Conservation (phyloP, 495 filamentous ascomycete species). For the Copromyces sp. region DNA sequence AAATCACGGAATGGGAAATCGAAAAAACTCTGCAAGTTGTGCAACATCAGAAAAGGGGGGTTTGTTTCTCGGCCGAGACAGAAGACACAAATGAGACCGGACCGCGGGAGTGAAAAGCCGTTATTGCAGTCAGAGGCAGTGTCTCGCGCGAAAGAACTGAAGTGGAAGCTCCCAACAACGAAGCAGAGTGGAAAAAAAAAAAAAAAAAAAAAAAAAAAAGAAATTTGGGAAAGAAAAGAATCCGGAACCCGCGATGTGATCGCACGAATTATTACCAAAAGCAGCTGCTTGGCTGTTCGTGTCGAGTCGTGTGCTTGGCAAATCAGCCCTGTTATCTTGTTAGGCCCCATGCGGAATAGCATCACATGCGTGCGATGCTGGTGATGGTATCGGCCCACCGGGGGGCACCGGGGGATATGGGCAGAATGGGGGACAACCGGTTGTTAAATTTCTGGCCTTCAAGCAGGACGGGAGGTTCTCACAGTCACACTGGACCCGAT, state of each 20-base stretch:
- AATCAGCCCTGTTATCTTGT: not conserved
- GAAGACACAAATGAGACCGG: too few relatives aligned
- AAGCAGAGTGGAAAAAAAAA: not conserved
- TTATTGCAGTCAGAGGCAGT: not conserved
- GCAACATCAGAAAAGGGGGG: not conserved
- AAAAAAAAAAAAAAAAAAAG: not conserved
- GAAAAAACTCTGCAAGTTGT: not conserved
- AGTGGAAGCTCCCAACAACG: too few relatives aligned
- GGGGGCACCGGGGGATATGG: not conserved
- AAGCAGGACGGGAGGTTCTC: too few relatives aligned
- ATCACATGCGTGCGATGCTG: not conserved
- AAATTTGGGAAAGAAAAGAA: not conserved
- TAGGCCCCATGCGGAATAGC: not conserved
- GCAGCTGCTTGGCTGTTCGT: not conserved
- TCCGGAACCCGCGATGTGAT: not conserved
- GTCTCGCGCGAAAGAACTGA: too few relatives aligned
- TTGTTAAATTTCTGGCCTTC: not conserved
- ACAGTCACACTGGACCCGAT: not conserved
- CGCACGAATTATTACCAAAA: not conserved
- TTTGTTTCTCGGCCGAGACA: not conserved
- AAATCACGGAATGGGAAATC: not conserved
- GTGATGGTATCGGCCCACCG: not conserved
- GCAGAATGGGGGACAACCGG: not conserved
- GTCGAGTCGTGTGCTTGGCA: not conserved
- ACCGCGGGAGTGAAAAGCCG: not conserved